A percentile compares a stretch with the other conserved stretches of the same genome.
phyloP scores from a whole-genome alignment of 2,329 filamentous ascomycete species.

The Camptophora hylomeconis region DNA sequence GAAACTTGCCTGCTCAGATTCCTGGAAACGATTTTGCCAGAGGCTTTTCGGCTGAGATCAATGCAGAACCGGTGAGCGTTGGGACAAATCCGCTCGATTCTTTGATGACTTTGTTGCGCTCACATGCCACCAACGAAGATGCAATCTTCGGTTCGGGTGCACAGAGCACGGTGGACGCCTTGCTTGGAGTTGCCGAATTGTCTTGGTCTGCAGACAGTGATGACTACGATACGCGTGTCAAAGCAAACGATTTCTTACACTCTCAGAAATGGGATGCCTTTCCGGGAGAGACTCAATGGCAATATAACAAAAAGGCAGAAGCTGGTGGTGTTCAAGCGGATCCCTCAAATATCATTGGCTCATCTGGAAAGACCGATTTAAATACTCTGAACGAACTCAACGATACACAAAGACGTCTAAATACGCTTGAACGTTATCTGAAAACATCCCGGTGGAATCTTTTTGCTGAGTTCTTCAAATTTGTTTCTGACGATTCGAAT shows the following conservation, averaged over 20 bases:
- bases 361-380: too few relatives aligned
- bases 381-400: slow-evolving; percentile 11
- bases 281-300: slow-evolving; percentile 3
- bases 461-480: slow-evolving; percentile 33
- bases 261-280: slow-evolving; percentile 8
- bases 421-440: slow-evolving; percentile 9
- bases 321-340: neutral
- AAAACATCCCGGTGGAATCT: slow-evolving; percentile 26
- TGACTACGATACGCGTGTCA: slow-evolving; percentile 8
- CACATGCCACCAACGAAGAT: slow-evolving; percentile 14
- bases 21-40: too few relatives aligned
- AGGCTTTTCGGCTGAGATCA: slow-evolving; percentile 14
- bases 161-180: slow-evolving; percentile 2
- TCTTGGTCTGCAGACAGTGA: slow-evolving; percentile 12
- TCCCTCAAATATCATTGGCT: too few relatives aligned
- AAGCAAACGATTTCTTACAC: slow-evolving; percentile 12
- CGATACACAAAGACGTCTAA: slow-evolving; percentile 6
- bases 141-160: neutral
- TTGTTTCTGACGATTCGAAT: slow-evolving; percentile 18
- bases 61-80: slow-evolving; percentile 19
- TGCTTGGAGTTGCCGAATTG: slow-evolving; percentile 6
- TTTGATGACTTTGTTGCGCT: slow-evolving; percentile 24
- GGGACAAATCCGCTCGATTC: slow-evolving; percentile 30
- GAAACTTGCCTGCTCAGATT: too few relatives aligned
- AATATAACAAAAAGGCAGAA: slow-evolving; percentile 1